Evolutionary conservation across 1,284 basidiomycete species (phyloP), one percentile per base, ranked within the genome.

Genomic region (Ceratobasidium sp.): DNA sequence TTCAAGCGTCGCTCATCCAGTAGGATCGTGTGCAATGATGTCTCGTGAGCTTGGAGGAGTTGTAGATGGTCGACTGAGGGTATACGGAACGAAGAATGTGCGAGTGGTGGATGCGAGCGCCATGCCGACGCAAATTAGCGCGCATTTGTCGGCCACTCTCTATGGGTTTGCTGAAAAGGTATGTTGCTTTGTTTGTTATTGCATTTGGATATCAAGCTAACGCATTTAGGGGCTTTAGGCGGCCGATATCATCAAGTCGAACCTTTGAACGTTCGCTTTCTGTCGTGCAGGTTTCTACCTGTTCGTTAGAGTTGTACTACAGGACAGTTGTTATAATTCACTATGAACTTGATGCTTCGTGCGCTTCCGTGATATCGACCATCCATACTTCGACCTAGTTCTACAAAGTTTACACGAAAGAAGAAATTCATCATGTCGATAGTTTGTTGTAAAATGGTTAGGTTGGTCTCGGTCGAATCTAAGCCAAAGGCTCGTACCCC

Each of bases 31-130:
- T 32, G 55, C 73, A 8, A 74, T 74, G 73, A 72, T 74, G 73
- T 62, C 66, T 16, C 66, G 58, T 16, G 55, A 64, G 1, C 49
- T 72, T 11, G 73, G 73, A 1, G 73, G 73, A 26, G 78, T 81
- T 3, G 76, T 81, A 16, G 79, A 81, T 69, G 73, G 76, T 1
- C 63, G 76, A 62, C 75, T 82, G 50, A 72, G 58, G 9, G 81
- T 82, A n/a, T 77, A 81, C 47, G 80, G 81, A 11, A 55, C 75
- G 13, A 3, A 55, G 6, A 74, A 76, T 21, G 59, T 79, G 28
- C 59, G 77, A 28, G 69, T 79, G 6, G 77, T 77, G 41, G 78
- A 79, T 52, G 77, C 77, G 8, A 73, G 72, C 43, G 73, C 77
- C 14, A 74, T 78, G 70, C 74, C 75, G 21, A 73, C 64, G 26